phyloP scores from a whole-genome alignment of 441 rosid species.

The Corymbia citriodora region DNA sequence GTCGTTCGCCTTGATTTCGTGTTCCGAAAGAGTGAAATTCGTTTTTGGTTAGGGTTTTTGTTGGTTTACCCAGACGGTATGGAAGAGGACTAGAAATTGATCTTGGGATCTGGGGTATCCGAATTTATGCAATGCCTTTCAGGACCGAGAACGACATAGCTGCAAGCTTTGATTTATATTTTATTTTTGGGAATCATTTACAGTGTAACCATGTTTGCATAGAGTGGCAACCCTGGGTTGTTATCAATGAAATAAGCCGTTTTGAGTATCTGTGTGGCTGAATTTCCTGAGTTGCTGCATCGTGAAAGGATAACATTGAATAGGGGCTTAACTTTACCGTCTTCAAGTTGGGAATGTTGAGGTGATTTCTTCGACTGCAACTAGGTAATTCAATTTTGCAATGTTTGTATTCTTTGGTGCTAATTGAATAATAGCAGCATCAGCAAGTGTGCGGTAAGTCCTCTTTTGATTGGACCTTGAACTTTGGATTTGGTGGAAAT shows the following conservation, averaged over 20 bases:
- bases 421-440: background rate
- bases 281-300: background rate
- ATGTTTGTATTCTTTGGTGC: background rate
- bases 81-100: background rate
- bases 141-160: background rate
- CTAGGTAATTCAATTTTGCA: background rate
- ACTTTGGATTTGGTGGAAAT: background rate
- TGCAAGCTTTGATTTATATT: background rate
- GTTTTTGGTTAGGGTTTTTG: background rate
- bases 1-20: background rate
- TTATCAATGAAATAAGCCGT: background rate
- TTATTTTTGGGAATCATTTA: background rate
- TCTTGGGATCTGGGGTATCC: background rate
- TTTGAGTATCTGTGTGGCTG: background rate
- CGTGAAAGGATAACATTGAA: background rate
- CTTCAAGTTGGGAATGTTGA: background rate
- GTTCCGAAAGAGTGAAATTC: background rate
- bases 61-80: background rate
- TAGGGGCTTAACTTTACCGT: background rate
- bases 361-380: background rate
- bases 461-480: background rate
- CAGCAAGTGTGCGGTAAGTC: background rate
- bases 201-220: background rate
- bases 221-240: background rate
- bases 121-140: background rate